These are phyloP conservation scores for Phytopythium vexans DNA, from an alignment of 352 stramenopile genomes.

Conservation along the genomic window DNA sequence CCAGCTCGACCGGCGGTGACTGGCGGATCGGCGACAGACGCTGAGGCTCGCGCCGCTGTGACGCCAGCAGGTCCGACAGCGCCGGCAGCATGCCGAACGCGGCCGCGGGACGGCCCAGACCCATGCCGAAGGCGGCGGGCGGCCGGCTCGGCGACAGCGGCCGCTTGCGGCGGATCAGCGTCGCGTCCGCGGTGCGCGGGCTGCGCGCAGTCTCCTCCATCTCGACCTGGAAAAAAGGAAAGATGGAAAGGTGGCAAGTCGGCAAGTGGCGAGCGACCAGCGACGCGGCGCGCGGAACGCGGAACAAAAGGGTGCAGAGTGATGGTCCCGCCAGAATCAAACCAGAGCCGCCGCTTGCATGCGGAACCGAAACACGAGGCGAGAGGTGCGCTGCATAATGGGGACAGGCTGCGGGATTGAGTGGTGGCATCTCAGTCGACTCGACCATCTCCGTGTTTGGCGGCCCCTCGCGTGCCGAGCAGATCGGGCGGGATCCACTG, in stretches of 20 bases:
- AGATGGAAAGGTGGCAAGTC: constrained; percentile 10
- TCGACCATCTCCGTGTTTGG: constrained; percentile 25
- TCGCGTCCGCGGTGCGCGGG: constrained; percentile 13
- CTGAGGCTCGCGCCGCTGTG: constrained; percentile 17
- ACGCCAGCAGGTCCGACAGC: constrained; percentile 37
- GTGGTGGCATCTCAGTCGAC: constrained; percentile 3
- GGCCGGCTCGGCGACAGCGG: constrained; percentile 24
- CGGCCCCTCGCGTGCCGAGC: constrained; percentile 19
- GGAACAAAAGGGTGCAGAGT: constrained; percentile 1
- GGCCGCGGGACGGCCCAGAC: not conserved
- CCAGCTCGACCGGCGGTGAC: constrained; percentile 6
- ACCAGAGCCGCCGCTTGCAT: constrained; percentile 1
- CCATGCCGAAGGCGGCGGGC: not conserved
- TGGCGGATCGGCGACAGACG: constrained; percentile 17
- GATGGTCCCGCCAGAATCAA: not conserved
- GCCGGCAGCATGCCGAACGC: constrained; percentile 28
- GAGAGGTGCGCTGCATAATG: constrained; percentile 24
- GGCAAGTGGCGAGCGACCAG: constrained; percentile 13
- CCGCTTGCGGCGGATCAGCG: constrained; percentile 43
- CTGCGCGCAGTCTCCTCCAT: constrained; percentile 15
- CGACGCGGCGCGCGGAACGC: not conserved
- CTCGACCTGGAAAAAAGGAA: not conserved
- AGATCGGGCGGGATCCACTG: not conserved
- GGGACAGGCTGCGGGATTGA: constrained; percentile 18
- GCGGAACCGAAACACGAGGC: constrained; percentile 2